These are phyloP conservation scores for Albugo candida DNA, from an alignment of 352 stramenopile genomes.

Conservation along the genomic window DNA sequence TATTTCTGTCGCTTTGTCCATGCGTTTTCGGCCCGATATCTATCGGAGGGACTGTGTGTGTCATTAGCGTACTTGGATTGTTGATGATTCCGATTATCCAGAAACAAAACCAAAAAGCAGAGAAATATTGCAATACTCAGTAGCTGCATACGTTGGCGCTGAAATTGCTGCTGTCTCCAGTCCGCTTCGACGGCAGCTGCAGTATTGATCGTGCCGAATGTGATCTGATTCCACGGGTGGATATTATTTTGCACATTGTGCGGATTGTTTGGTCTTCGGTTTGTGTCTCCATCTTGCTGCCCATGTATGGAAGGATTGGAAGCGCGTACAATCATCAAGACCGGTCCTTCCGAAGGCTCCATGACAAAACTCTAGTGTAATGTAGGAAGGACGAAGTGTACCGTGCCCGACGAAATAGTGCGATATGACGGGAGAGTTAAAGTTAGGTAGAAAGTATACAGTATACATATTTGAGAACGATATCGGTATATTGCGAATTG, in stretches of 20 bases:
- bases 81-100: slow-evolving; percentile 49
- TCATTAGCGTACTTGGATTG: slow-evolving; percentile 11
- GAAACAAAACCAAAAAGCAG: slow-evolving; percentile 75
- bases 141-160: slow-evolving; percentile 74
- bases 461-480: too few species aligned
- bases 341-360: slow-evolving; percentile 9
- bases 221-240: slow-evolving; percentile 8
- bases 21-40: slow-evolving; percentile 4
- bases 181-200: slow-evolving; percentile 50
- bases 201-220: slow-evolving; percentile 19
- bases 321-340: slow-evolving; percentile 64
- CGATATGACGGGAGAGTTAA: too few species aligned
- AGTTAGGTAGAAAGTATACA: too few species aligned
- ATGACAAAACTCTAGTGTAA: too few species aligned
- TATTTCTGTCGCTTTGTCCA: slow-evolving; percentile 17
- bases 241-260: neutral
- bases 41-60: neutral
- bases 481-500: too few species aligned
- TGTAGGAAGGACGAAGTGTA: too few species aligned
- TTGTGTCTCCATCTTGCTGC: neutral
- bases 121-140: slow-evolving; percentile 76
- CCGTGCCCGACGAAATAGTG: too few species aligned
- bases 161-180: slow-evolving; percentile 71
- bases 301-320: slow-evolving; percentile 20
- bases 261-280: neutral